These are phyloP conservation scores for Nannochloropsis gaditana DNA, from an alignment of 108 stramenopile species.

Conservation along the genomic window DNA sequence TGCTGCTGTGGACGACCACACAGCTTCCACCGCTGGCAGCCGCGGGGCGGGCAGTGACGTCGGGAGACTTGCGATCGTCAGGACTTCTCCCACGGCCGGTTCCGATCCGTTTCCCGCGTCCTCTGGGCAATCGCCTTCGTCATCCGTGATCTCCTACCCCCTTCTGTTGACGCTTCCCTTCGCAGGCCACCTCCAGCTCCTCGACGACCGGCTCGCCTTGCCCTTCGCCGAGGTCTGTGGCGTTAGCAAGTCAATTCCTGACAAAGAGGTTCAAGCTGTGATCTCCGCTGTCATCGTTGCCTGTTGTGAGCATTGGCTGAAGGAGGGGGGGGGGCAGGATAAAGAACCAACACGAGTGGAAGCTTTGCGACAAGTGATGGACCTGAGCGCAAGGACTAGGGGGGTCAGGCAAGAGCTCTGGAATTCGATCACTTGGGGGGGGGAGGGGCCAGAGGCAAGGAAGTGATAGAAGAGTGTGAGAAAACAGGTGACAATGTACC, in stretches of 20 bases:
- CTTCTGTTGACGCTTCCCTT: neutral
- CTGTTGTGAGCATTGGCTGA: neutral
- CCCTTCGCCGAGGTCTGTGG: neutral
- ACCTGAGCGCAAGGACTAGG: neutral
- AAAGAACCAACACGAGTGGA: neutral
- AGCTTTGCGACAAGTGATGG: neutral
- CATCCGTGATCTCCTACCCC: neutral
- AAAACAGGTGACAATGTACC: too few relatives aligned
- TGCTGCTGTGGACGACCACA: neutral
- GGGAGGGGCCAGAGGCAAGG: neutral
- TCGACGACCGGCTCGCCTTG: neutral
- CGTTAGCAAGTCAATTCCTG: neutral
- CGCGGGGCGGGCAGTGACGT: too few relatives aligned
- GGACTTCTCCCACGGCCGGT: neutral
- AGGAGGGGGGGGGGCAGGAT: neutral
- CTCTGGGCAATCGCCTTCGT: neutral
- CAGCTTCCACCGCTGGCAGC: neutral
- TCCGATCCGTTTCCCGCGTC: neutral
- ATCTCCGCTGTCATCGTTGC: neutral
- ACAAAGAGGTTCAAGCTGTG: neutral
- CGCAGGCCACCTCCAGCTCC: neutral
- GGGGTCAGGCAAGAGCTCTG: neutral
- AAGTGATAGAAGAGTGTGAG: too few relatives aligned
- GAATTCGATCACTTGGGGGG: neutral
- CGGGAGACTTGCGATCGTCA: too few relatives aligned